phyloP scores from a whole-genome alignment of 495 filamentous ascomycete genomes.

The Aspergillus nanangensis region DNA sequence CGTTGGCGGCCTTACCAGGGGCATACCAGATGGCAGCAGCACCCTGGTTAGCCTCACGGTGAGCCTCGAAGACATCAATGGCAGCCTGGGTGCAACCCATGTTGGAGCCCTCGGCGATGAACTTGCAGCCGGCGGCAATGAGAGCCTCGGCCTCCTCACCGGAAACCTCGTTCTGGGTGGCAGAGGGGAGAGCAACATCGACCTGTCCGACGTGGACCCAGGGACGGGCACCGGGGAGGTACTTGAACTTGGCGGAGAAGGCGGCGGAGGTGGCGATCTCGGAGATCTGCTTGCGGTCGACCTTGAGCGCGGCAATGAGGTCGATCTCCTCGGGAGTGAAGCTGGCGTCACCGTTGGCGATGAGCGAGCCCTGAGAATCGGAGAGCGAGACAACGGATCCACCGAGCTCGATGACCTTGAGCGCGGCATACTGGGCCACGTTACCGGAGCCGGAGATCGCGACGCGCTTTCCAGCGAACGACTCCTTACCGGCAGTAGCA shows the following conservation, averaged over 20 bases:
- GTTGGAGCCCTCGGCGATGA: conserved; percentile 96
- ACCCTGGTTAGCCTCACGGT: conserved; percentile 64
- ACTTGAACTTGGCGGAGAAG: conserved; percentile 70
- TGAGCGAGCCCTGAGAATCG: conserved; percentile 80
- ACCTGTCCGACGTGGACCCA: conserved; percentile 86
- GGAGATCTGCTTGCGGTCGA: conserved; percentile 76
- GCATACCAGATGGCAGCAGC: conserved; percentile 85
- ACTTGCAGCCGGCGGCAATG: conserved; percentile 69
- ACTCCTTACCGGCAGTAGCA: conserved; percentile 72
- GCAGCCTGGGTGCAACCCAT: conserved; percentile 98
- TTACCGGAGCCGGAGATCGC: conserved; percentile 97
- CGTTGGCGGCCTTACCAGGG: conserved; percentile 91
- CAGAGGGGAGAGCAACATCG: conserved; percentile 87
- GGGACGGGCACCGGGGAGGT: conserved; percentile 82
- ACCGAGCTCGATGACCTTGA: conserved; percentile 95
- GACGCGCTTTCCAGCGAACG: conserved; percentile 87
- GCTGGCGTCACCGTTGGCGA: conserved; percentile 59
- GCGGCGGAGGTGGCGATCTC: conserved; percentile 47
- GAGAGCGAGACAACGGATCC: conserved; percentile 90
- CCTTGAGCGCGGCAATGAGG: conserved; percentile 77
- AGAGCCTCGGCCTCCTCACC: conserved; percentile 83
- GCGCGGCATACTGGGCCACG: conserved; percentile 95
- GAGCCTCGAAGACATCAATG: conserved; percentile 87
- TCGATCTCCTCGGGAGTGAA: conserved; percentile 77
- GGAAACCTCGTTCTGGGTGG: conserved; percentile 96